Percentiles rank a stretch among this genome's conserved stretches.
Conservation (phyloP, 306 rosid species). For the Casuarina glauca region DNA sequence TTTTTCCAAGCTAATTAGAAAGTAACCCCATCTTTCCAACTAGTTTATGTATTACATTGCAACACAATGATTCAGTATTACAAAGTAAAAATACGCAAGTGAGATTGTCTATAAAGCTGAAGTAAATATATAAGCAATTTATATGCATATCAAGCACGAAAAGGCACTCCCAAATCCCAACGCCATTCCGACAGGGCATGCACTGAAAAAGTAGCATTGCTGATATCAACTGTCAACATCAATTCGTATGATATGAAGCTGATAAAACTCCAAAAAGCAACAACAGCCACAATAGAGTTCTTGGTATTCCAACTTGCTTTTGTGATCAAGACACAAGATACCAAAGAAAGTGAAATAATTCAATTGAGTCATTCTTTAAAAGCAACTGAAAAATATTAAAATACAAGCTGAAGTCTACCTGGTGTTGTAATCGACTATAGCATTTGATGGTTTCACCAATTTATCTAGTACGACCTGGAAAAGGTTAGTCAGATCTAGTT, state of each 20-base stretch:
- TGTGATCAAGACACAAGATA: background rate
- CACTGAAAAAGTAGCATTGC: background rate
- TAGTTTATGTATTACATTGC: background rate
- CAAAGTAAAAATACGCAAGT: background rate
- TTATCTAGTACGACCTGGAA: slow-evolving; percentile 86
- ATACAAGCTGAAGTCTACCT: slow-evolving; percentile 48
- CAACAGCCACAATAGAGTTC: background rate
- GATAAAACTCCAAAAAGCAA: background rate
- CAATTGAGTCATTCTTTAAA: background rate
- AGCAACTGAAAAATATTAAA: background rate
- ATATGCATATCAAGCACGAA: background rate
- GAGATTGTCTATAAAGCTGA: too few species aligned
- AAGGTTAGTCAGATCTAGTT: slow-evolving; percentile 7
- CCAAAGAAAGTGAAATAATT: background rate
- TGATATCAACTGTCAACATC: background rate
- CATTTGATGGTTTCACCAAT: slow-evolving; percentile 87
- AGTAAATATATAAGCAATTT: background rate
- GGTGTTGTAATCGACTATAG: slow-evolving; percentile 80
- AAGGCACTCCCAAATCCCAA: background rate
- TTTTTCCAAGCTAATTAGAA: background rate
- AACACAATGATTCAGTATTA: background rate
- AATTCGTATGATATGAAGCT: background rate
- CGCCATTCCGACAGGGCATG: background rate
- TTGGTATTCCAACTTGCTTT: background rate
- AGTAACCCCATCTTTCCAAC: background rate